Evolutionary conservation across 1,284 basidiomycete species (phyloP), one percentile per base, ranked within the genome.

Genomic region (Butyriboletus appendiculatus): DNA sequence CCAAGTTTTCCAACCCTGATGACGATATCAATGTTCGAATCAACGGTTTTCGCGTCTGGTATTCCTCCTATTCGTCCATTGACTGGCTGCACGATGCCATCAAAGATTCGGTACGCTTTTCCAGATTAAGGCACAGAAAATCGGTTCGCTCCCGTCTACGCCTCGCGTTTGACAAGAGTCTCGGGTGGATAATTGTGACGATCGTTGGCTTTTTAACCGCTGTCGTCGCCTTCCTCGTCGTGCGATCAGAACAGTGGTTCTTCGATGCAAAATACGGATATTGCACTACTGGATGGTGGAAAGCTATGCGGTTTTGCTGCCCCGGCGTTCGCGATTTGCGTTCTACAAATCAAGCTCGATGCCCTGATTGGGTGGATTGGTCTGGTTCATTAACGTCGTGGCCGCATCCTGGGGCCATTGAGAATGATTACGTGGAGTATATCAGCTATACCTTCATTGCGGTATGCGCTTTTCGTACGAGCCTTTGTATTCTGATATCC

Each of bases 261-360:
- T 98, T 98, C 65, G 94, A 97, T 69, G 70, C 90, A 60, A 98
- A 98, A 72, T 92, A 94, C 52, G 96, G 96, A 0, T 94, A 91
- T 69, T 98, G 96, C 71, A 65, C 68, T 2, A 70, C 73, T 0
- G 77, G 79, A 2, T 91, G 89, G 87, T 88, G 82, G 73, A 87
- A 82, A 53, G 85, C 94, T 1, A 88, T 84, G 64, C 79, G 86
- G 3, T 93, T 94, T 71, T 98, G 95, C 69, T 96, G 94, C 68
- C 80, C 81, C 15, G 50, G 56, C 11, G 41, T 66, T 26, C 73
- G 70, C 12, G 73, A 77, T 26, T 51, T 66, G 11, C 53, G 54
- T 18, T 51, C 53, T 10, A 58, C 61, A 20, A 60, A 63, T 10
- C 73, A 73, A 51, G 76, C 80, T 26, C 56, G 64, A n/a, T 95